Percentiles rank a stretch among this genome's conserved stretches.
Evolutionary conservation across 2,329 filamentous ascomycete genomes (phyloP).

Genomic region (Diaporthe ampelina): DNA sequence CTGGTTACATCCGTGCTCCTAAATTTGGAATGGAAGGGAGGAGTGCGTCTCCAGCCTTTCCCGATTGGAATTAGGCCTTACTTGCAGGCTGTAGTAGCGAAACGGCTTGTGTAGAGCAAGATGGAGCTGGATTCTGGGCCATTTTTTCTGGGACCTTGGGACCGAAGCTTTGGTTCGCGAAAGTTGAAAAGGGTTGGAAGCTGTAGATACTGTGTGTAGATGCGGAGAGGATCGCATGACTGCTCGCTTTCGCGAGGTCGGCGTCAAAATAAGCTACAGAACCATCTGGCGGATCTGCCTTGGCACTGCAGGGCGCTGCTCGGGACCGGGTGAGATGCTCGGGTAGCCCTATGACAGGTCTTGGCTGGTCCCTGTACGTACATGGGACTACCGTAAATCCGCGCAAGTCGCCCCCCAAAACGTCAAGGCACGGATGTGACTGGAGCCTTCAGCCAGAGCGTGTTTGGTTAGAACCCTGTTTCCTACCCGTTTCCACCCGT

Average conservation of each 20-base stretch:
- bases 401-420: not conserved
- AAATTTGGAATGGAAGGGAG: not conserved
- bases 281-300: slow-evolving; percentile 4
- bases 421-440: not conserved
- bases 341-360: not conserved
- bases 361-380: not conserved
- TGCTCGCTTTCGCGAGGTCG: not conserved
- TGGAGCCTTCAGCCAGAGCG: not conserved
- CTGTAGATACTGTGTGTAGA: not conserved
- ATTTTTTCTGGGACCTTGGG: too few species aligned
- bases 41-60: not conserved
- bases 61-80: not conserved
- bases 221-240: not conserved
- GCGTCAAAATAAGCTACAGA: slow-evolving; percentile 21
- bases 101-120: not conserved
- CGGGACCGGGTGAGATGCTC: not conserved
- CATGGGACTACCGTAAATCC: not conserved
- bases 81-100: not conserved
- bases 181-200: not conserved
- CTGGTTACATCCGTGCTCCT: not conserved
- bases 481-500: not conserved
- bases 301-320: slow-evolving; percentile 14
- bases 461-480: not conserved
- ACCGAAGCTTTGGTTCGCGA: not conserved
- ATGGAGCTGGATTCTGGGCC: not conserved